A percentile compares a stretch with the other conserved stretches of the same genome.
Conservation (phyloP, 805 yeast species). For the Candida broadrunensis region DNA sequence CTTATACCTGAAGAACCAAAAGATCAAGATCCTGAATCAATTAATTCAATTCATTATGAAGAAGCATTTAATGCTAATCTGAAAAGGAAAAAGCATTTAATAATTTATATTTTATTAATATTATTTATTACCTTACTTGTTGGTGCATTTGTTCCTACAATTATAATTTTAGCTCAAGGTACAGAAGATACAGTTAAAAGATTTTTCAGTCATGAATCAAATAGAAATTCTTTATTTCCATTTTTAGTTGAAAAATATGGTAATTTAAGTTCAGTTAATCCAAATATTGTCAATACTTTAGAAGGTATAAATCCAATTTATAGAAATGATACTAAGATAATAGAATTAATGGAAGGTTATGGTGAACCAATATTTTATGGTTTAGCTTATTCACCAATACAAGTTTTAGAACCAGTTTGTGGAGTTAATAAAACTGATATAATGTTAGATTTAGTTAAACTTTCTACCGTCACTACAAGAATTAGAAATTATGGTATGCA, state of each 20-base stretch:
- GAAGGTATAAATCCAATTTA: constrained; percentile 29
- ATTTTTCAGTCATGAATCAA: constrained; percentile 17
- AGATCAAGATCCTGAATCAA: background rate
- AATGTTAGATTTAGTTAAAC: constrained; percentile 50
- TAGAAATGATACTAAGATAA: constrained; percentile 30
- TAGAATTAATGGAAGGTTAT: constrained; percentile 31
- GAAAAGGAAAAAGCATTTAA: background rate
- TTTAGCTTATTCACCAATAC: constrained; percentile 56
- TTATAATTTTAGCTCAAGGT: constrained; percentile 27
- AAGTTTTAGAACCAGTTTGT: constrained; percentile 53
- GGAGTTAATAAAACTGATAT: constrained; percentile 48
- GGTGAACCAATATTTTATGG: constrained; percentile 46
- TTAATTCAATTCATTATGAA: background rate
- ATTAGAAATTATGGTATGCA: constrained; percentile 60
- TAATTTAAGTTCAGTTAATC: background rate
- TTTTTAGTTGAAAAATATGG: background rate
- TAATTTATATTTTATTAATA: constrained; percentile 5
- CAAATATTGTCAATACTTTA: constrained; percentile 6
- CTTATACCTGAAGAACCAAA: background rate
- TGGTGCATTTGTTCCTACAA: constrained; percentile 17
- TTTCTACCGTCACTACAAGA: constrained; percentile 58
- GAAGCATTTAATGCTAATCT: background rate
- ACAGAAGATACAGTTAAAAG: constrained; percentile 20
- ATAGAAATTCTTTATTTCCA: background rate
- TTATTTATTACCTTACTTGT: constrained; percentile 5